Conservation (phyloP, 768 basidiomycete species). For the Amanita rubescens region DNA sequence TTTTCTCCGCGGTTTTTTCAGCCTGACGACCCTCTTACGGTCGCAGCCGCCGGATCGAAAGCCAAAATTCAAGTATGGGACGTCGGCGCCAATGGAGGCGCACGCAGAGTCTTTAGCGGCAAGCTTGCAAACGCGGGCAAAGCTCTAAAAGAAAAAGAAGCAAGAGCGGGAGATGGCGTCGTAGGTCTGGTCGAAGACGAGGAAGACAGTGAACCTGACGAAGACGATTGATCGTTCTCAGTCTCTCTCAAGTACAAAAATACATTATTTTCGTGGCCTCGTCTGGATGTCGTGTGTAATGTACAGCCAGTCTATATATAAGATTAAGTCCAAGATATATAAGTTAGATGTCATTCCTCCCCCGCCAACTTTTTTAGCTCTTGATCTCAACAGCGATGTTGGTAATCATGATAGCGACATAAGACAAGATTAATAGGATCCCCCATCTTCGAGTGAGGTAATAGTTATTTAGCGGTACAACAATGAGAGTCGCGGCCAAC, state of each 20-base stretch:
- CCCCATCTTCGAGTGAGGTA: conserved; percentile 80
- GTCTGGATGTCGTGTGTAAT: neutral
- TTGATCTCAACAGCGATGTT: conserved; percentile 76
- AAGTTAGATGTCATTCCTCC: neutral
- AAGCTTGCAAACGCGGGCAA: conserved; percentile 73
- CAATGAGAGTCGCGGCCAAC: conserved; percentile 66
- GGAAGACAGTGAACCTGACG: conserved; percentile 56
- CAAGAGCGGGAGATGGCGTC: conserved; percentile 48
- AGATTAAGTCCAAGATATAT: conserved; percentile 6
- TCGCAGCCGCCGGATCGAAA: conserved; percentile 92
- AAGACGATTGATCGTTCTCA: conserved; percentile 11
- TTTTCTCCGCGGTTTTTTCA: conserved; percentile 89
- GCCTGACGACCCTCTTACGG: conserved; percentile 88
- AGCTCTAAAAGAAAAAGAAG: conserved; percentile 53
- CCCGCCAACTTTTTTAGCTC: conserved; percentile 8
- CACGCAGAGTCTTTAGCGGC: conserved; percentile 72
- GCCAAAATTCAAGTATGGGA: conserved; percentile 97
- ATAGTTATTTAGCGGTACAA: conserved; percentile 83
- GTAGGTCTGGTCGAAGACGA: conserved; percentile 63
- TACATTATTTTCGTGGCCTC: neutral
- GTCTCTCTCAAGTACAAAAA: neutral
- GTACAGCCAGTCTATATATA: neutral
- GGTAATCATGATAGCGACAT: conserved; percentile 66
- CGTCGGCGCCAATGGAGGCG: conserved; percentile 75
- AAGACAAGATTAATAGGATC: conserved; percentile 64